Conservation (phyloP, 495 filamentous ascomycete species). For the Evernia prunastri region DNA sequence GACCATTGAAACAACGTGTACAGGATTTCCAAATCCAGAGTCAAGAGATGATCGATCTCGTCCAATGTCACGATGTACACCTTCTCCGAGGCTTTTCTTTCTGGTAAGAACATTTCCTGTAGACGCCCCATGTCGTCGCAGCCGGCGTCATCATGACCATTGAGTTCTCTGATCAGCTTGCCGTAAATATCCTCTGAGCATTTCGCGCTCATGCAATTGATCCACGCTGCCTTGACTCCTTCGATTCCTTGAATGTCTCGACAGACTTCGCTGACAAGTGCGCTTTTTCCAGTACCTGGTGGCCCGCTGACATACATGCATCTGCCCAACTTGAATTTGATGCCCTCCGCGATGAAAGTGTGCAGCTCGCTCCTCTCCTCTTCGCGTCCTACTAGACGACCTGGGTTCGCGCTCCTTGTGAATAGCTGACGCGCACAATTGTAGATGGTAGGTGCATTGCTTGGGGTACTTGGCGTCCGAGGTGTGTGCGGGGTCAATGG, state of each 20-base stretch:
- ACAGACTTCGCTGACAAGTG: conserved; percentile 75
- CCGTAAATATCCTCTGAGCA: conserved; percentile 72
- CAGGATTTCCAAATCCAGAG: conserved; percentile 74
- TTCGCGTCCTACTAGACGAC: conserved; percentile 75
- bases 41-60: conserved; percentile 90
- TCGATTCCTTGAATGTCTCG: conserved; percentile 44
- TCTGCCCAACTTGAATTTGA: conserved; percentile 57
- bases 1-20: conserved; percentile 95
- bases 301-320: conserved; percentile 94
- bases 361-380: conserved; percentile 65
- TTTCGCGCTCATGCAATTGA: conserved; percentile 97
- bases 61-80: conserved; percentile 79
- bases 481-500: conserved; percentile 62
- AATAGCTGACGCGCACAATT: conserved; percentile 84
- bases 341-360: conserved; percentile 59
- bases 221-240: conserved; percentile 58
- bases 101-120: conserved; percentile 57
- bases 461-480: conserved; percentile 59
- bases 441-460: conserved; percentile 60
- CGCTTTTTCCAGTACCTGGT: conserved; percentile 94
- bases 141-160: conserved; percentile 51
- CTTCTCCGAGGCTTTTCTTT: conserved; percentile 40
- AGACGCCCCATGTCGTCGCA: conserved; percentile 48
- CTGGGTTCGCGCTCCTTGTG: conserved; percentile 66
- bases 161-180: conserved; percentile 62